Base-by-base conservation (phyloP, 305 asterid species). In the Andrographis paniculata region DNA sequence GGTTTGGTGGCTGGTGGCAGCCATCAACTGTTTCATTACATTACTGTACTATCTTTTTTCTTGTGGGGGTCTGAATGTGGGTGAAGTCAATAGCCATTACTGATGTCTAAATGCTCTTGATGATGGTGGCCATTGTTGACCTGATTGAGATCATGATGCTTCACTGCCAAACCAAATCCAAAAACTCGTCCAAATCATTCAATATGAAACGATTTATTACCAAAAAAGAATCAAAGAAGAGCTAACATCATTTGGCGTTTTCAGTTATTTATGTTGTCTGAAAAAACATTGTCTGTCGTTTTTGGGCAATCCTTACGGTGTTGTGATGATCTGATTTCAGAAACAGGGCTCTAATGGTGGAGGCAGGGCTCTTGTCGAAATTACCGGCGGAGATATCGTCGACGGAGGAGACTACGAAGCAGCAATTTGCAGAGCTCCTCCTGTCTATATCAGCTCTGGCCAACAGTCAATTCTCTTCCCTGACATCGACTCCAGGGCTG, bases 321-420 rank as follows among this genome's bases (percentile, higher is more conserved):
- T 21, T 21, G 31, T 50, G 45, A 40, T 42, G 17, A 36, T 67
- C 55, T 52, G 43, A 47, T 66, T 69, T 20, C 79, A 80, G 92
- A 68, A 77, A 74, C 81, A 80, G 77, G 60, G 74, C 71, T 45
- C 51, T 75, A 38, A 72, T 80, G 63, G 67, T 80, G 52, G 87
- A 77, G 52, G 71, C 92, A 40, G 80, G 92, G 70, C 63, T 80
- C 68, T 63, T 80, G 45, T 53, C 80, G 41, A 72, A 59, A 63
- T 42, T 80, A 61, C 77, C 87, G 13, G 28, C 22, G 44, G 65
- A 63, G 21, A 6, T 54, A 3, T 59, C 46, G 22, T 49, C 27
- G 19, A 31, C 60, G 21, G 79, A 65, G 14, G 77, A 61, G 63
- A 17, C 58, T 45, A 20, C 65, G 3, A 70, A 45, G 48, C 74